Evolutionary conservation across 1,284 basidiomycete species (phyloP), one percentile per base, ranked within the genome.

Genomic region (Mycena sp.): DNA sequence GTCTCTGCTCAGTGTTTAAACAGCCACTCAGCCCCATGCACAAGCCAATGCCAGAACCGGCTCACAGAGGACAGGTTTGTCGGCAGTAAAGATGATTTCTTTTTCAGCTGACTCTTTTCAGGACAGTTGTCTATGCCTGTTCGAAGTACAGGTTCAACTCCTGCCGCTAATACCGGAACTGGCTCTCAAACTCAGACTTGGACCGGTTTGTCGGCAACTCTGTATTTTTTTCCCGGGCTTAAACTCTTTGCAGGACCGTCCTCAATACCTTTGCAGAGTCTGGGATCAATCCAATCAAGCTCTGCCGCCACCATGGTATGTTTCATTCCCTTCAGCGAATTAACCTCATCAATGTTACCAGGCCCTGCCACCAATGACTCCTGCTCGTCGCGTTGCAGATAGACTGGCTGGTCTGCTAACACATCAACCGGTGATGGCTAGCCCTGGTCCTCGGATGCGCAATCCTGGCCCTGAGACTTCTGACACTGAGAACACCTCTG

Each of bases 361-460:
- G 50, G 50, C 25, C 25, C 50, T 52, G 37, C 37, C 37, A 29
- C 50, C 50, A 40, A 40, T 41, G 50, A 52, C 50, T 40, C 50
- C 50, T 16, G 37, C 50, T 40, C 25, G 26, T 52, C 37, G 26
- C 12, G 37, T 52, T 28, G 50, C 50, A 14, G 50, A 41, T 25
- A 40, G 50, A 41, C 26, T 52, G 50, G 37, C 52, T 43, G 51
- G 17, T 53, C 25, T 38, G 26, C 26, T 53, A 37, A 53, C 52
- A 43, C 40, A 30, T 43, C 52, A 54, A 54, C 41, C 40, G 26
- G 52, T 19, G 29, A 54, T 54, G 52, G 40, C 52, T 32, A 43
- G 52, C 40, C 52, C 40, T 12, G 40, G 52, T 43, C 52, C 52
- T 43, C 52, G 29, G 40, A 43, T 54, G 40, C 29, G 25, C 28